Evolutionary conservation across 176 grass and related monocot genomes (phyloP), one percentile per base, ranked within the genome.

Genomic region (Cymbopogon citratus): DNA sequence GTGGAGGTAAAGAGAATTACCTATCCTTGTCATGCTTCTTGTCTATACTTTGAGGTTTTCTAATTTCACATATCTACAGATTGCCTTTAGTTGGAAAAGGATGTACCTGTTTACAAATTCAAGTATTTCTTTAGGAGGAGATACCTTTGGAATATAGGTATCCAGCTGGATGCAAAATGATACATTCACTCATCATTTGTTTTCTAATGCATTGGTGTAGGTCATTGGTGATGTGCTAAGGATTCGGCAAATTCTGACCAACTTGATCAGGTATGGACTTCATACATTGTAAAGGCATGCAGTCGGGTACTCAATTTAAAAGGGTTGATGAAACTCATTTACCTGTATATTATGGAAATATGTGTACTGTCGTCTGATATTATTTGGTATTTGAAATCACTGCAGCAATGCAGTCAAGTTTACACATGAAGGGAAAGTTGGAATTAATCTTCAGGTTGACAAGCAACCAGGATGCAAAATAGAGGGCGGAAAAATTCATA

Each of bases 341-440:
- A 28, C 35, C 35, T 70, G 40, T 62, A 75, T 73, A 35, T 35
- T 85, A 41, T 69, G 45, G 39, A 65, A 81, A 56, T 70, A 45
- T 48, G 5, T 80, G 12, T 60, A 49, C 2, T 35, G 45, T 71
- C 48, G 21, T 74, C 62, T 90, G 74, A 80, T 48, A 66, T 69
- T 52, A 72, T 51, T 86, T 71, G 3, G 54, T 75, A 36, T 75
- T 80, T 88, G 62, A 31, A 84, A 81, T 62, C 57, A 69, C 86
- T 88, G 69, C 87, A 97, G 94, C 77, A 97, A 97, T 78, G 94
- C 90, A 66, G 92, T 97, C 69, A 97, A 97, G 72, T 97, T 97
- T 83, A 97, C 94, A 79, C 92, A 91, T 90, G 82, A 94, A 84
- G 94, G 94, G 71, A 94, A 84, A 76, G 92, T 97, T 82, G 92